Evolutionary conservation across 305 asterid species (phyloP).

Genomic region (Fraxinus baroniana): DNA sequence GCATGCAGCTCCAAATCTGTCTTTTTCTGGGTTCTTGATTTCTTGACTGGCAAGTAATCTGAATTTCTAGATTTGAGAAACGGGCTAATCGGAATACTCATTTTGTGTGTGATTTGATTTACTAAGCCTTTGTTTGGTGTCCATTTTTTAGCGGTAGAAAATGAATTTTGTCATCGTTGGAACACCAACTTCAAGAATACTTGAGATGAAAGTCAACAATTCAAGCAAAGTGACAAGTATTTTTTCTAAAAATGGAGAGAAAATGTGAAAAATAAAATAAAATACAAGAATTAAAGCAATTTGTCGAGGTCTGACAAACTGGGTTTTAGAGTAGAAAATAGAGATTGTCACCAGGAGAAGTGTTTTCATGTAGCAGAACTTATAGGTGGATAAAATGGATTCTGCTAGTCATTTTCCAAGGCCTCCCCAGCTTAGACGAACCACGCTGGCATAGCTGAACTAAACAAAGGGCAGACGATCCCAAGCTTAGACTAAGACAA

Average conservation of each 20-base stretch:
- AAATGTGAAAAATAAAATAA: too few species aligned
- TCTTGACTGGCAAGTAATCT: neutral
- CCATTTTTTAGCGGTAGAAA: too few species aligned
- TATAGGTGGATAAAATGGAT: neutral
- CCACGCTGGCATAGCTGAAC: neutral
- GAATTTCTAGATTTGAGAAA: neutral
- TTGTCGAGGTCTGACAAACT: neutral
- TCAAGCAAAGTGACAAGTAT: too few species aligned
- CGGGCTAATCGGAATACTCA: neutral
- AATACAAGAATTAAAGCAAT: neutral
- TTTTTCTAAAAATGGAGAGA: too few species aligned
- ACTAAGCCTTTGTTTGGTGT: neutral
- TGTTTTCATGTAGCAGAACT: neutral
- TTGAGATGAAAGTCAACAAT: too few species aligned
- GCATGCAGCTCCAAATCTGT: neutral
- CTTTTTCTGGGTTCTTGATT: neutral
- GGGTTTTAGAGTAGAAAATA: neutral
- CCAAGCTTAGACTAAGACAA: neutral
- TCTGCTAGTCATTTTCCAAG: neutral
- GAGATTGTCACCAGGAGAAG: neutral
- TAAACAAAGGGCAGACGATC: neutral
- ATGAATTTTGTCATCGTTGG: too few species aligned
- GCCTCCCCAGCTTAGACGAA: neutral
- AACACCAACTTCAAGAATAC: too few species aligned
- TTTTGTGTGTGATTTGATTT: neutral